These are phyloP conservation scores for Epichloe baconii DNA, from an alignment of 2,329 filamentous ascomycete species.

Conservation along the genomic window DNA sequence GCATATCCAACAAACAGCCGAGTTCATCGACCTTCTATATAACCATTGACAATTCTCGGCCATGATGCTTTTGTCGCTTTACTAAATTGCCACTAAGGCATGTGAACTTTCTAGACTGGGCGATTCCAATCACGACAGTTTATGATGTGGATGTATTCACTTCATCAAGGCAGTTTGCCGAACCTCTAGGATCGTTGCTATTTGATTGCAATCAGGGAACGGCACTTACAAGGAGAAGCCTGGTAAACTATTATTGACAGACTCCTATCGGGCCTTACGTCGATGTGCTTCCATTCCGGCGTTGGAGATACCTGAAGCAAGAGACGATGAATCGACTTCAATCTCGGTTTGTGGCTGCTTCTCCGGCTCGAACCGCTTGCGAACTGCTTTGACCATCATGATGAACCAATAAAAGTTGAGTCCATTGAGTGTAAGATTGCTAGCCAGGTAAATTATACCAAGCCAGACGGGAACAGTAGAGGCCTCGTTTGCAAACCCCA, in stretches of 20 bases:
- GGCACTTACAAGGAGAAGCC: background rate
- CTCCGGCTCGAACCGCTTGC: conserved; percentile 55
- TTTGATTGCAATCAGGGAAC: background rate
- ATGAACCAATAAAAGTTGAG: conserved; percentile 79
- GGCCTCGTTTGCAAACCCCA: conserved; percentile 33
- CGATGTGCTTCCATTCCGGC: conserved; percentile 9
- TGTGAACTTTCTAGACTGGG: background rate
- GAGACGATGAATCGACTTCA: conserved; percentile 17
- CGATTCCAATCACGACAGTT: background rate
- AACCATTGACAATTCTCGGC: background rate
- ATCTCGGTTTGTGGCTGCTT: conserved; percentile 18
- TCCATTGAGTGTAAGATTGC: conserved; percentile 59
- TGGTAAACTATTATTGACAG: background rate
- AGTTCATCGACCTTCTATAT: background rate
- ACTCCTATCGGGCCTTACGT: conserved; percentile 17
- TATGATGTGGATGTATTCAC: background rate
- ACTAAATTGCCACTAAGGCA: background rate
- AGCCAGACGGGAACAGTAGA: conserved; percentile 57
- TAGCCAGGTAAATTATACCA: conserved; percentile 50
- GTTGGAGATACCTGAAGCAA: conserved; percentile 16
- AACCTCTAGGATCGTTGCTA: too few relatives aligned
- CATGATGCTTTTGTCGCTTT: background rate
- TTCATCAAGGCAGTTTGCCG: background rate
- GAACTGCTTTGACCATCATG: conserved; percentile 72
- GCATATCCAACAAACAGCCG: background rate